A percentile compares a stretch with the other conserved stretches of the same genome.
Evolutionary conservation across 306 rosid species (phyloP).

Genomic region (Abrus pulchellus): DNA sequence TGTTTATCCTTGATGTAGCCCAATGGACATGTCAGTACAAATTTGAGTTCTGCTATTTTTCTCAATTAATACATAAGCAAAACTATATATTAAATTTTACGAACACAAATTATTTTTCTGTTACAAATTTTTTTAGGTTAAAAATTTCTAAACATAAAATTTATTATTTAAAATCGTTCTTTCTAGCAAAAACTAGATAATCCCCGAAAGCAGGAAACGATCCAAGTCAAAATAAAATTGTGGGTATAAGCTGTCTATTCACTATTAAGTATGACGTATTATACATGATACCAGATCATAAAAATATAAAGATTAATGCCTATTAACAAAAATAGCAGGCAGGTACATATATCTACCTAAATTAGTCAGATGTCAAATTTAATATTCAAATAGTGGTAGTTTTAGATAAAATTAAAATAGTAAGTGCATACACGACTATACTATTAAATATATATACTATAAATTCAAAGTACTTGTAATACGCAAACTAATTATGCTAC

Average conservation of each 20-base stretch:
- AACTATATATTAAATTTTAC: not conserved
- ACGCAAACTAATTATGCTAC: conserved; percentile 8
- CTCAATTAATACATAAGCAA: not conserved
- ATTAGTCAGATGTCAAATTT: not conserved
- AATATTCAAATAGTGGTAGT: not conserved
- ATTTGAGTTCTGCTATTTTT: not conserved
- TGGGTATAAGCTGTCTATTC: not conserved
- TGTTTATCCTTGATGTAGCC: not conserved
- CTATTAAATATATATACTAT: not conserved
- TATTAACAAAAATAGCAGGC: not conserved
- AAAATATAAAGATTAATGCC: no score
- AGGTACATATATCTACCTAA: not conserved
- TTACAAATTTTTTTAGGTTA: not conserved
- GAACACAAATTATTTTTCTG: not conserved
- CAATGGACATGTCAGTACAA: not conserved
- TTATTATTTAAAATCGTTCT: conserved; percentile 9
- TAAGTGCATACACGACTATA: not conserved
- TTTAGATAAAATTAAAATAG: not conserved
- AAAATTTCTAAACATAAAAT: not conserved
- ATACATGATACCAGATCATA: no score
- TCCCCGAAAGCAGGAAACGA: not conserved
- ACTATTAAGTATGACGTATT: not conserved
- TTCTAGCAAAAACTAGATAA: not conserved
- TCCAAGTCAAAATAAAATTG: not conserved
- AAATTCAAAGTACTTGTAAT: conserved; percentile 19